These are phyloP conservation scores for Phytophthora sojae DNA, from an alignment of 352 stramenopile species.

Conservation along the genomic window DNA sequence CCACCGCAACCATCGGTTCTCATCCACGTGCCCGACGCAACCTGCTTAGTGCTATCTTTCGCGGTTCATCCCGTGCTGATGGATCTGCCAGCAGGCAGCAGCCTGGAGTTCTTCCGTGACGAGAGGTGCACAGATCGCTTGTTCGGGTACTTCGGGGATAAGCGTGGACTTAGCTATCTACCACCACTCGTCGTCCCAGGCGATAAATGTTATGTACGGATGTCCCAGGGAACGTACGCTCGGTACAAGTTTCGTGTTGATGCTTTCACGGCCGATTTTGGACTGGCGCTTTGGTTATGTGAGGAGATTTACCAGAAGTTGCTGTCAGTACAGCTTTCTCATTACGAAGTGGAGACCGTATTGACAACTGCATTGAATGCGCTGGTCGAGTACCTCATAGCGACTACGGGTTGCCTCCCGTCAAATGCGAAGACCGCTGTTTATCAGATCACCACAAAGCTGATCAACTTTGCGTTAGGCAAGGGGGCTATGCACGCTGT, in stretches of 20 bases:
- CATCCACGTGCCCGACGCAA: conserved; percentile 69
- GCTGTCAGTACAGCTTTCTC: conserved; percentile 52
- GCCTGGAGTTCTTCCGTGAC: conserved; percentile 77
- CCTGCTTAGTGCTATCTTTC: conserved; percentile 81
- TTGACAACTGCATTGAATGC: conserved; percentile 56
- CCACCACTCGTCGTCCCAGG: conserved; percentile 66
- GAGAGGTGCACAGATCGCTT: conserved; percentile 65
- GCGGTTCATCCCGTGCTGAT: conserved; percentile 81
- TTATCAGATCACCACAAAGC: conserved; percentile 62
- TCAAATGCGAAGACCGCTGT: conserved; percentile 58
- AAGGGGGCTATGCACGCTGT: conserved; percentile 62
- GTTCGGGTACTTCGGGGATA: conserved; percentile 83
- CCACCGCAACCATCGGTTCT: conserved; percentile 68
- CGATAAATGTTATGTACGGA: conserved; percentile 72
- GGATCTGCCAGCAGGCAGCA: conserved; percentile 74
- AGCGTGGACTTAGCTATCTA: conserved; percentile 72
- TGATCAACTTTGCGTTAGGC: conserved; percentile 73
- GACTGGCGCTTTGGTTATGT: conserved; percentile 74
- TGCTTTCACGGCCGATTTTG: conserved; percentile 72
- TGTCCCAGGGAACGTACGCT: conserved; percentile 67
- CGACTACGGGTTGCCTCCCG: conserved; percentile 40
- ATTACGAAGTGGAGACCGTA: conserved; percentile 71
- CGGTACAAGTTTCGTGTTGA: conserved; percentile 86
- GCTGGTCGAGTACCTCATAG: conserved; percentile 60
- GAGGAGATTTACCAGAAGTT: conserved; percentile 76